Evolutionary conservation across 495 filamentous ascomycete species (phyloP).

Genomic region (Letharia columbiana): DNA sequence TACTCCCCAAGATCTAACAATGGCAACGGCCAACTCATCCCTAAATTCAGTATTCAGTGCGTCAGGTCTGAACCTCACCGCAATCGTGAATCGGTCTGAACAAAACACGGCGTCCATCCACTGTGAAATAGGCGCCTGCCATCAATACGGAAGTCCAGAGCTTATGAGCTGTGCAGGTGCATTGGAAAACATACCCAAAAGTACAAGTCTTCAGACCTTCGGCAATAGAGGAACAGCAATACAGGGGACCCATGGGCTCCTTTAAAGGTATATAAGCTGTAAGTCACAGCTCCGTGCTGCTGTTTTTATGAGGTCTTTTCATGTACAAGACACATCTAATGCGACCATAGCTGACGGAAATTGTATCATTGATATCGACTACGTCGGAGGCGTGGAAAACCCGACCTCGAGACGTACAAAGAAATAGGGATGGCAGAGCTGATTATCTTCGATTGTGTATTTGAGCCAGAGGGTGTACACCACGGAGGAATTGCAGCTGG

Average conservation of each 20-base stretch:
- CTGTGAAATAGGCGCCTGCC: not conserved
- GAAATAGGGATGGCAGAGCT: not conserved
- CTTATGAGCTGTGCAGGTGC: not conserved
- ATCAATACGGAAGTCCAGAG: not conserved
- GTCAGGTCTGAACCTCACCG: not conserved
- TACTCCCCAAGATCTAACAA: not conserved
- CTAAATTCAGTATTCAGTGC: not conserved
- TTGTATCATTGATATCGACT: not conserved
- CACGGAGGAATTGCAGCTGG: not conserved
- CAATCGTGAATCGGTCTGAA: not conserved
- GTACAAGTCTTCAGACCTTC: not conserved
- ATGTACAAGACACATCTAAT: not conserved
- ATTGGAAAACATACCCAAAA: not conserved
- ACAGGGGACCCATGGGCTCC: not conserved
- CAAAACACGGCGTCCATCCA: not conserved
- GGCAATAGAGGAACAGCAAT: not conserved
- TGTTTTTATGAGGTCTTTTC: not conserved
- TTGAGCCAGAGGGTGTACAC: not conserved
- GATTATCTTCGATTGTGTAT: not conserved
- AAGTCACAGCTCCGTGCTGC: not conserved
- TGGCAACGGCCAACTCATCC: not conserved
- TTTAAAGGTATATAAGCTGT: not conserved
- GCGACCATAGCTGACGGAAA: not conserved
- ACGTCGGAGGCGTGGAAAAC: not conserved
- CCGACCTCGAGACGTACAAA: not conserved